These are phyloP conservation scores for Coemansia sp. DNA, from an alignment of 192 early-diverging fungal genomes.

Conservation along the genomic window DNA sequence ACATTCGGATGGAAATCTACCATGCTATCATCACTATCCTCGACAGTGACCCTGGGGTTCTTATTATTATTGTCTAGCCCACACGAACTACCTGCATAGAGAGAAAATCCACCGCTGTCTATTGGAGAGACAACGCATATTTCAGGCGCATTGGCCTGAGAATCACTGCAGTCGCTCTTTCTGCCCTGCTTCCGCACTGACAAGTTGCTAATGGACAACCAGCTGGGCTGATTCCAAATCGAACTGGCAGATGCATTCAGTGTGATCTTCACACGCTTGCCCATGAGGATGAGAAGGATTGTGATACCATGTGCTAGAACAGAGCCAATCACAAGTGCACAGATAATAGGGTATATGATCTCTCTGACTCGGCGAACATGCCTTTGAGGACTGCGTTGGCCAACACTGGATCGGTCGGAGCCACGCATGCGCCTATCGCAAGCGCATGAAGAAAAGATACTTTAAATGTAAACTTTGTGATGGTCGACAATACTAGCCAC, in stretches of 20 bases:
- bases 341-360: constrained; percentile 60
- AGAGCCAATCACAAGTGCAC: constrained; percentile 76
- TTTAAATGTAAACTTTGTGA: constrained; percentile 62
- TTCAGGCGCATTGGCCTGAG: not conserved
- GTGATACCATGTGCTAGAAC: constrained; percentile 83
- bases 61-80: not conserved
- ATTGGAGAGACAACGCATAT: not conserved
- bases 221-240: constrained; percentile 17
- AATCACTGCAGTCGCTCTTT: not conserved
- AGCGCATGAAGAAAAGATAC: constrained; percentile 66
- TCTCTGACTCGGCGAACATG: constrained; percentile 77
- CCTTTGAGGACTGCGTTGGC: constrained; percentile 95
- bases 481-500: constrained; percentile 71
- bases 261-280: constrained; percentile 45
- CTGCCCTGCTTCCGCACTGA: not conserved
- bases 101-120: not conserved
- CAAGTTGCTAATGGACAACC: constrained; percentile 5
- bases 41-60: not conserved
- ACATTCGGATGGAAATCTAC: not conserved
- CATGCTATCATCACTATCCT: not conserved
- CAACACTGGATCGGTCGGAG: constrained; percentile 93
- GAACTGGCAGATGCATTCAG: constrained; percentile 21
- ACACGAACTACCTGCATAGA: not conserved
- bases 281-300: constrained; percentile 72
- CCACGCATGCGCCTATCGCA: constrained; percentile 77